Evolutionary conservation across 2,329 filamentous ascomycete genomes (phyloP).

Genomic region (Ascochyta clinopodiicola): DNA sequence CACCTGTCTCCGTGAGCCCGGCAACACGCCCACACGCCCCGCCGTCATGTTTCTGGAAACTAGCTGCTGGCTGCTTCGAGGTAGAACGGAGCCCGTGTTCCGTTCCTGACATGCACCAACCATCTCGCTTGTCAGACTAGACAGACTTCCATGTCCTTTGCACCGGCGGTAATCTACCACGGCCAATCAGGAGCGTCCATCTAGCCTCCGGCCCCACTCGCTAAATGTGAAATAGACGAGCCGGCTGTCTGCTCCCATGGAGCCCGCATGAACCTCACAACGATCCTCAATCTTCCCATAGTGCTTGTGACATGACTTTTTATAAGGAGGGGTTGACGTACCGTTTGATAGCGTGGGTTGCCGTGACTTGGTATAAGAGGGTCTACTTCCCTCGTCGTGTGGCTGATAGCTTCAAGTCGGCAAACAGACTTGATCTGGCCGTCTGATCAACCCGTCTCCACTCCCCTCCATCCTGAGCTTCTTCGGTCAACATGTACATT

Average conservation of each 20-base stretch:
- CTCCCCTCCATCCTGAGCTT: neutral
- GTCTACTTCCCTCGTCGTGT: too few relatives aligned
- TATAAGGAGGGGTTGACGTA: neutral
- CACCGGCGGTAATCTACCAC: conserved; percentile 3
- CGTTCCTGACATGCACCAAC: neutral
- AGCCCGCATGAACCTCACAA: neutral
- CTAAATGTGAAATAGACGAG: conserved; percentile 3
- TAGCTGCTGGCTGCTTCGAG: neutral
- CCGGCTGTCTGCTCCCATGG: neutral
- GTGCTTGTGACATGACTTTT: conserved; percentile 1
- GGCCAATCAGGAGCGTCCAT: conserved; percentile 2
- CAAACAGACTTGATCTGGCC: neutral
- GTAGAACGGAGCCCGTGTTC: conserved; percentile 2
- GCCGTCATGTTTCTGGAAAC: too few relatives aligned
- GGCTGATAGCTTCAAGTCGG: too few relatives aligned
- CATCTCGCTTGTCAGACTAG: neutral
- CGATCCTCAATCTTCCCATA: conserved; percentile 4
- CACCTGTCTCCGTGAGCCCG: neutral
- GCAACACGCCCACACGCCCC: neutral
- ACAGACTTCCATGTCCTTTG: conserved; percentile 4
- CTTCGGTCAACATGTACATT: conserved; percentile 1
- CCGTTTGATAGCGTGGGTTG: too few relatives aligned
- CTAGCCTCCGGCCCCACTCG: neutral
- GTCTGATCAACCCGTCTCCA: neutral
- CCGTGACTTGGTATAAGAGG: too few relatives aligned